Percentiles rank a stretch among this genome's conserved stretches.
Evolutionary conservation across 768 basidiomycete genomes (phyloP).

Genomic region (Tylopilus sp.): DNA sequence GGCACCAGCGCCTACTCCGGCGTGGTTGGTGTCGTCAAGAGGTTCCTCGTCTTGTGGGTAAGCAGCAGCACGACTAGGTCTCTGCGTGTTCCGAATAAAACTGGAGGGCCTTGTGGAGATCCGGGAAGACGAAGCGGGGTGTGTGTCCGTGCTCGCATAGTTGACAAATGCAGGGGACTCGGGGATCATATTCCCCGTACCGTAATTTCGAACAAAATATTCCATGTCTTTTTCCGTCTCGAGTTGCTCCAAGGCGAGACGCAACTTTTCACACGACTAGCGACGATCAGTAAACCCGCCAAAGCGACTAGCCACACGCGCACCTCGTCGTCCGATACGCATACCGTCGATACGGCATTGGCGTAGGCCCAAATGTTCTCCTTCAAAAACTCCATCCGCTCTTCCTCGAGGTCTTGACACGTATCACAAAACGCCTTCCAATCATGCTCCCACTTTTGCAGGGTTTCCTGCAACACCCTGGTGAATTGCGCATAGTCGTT

Average conservation of each 20-base stretch:
- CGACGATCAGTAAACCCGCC: not conserved
- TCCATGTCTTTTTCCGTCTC: slow-evolving; percentile 88
- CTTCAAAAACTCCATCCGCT: slow-evolving; percentile 91
- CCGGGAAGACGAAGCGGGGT: slow-evolving; percentile 37
- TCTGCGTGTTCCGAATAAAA: slow-evolving; percentile 45
- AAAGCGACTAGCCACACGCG: slow-evolving; percentile 22
- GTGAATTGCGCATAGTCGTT: slow-evolving; percentile 90
- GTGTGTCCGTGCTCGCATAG: slow-evolving; percentile 65
- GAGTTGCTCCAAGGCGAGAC: slow-evolving; percentile 83
- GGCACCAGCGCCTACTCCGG: slow-evolving; percentile 74
- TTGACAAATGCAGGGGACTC: slow-evolving; percentile 87
- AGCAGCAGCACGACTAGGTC: slow-evolving; percentile 24
- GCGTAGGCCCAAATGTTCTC: slow-evolving; percentile 96
- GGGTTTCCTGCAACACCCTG: slow-evolving; percentile 72
- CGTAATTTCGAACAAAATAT: slow-evolving; percentile 83
- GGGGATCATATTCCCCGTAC: slow-evolving; percentile 84
- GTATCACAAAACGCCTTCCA: slow-evolving; percentile 96
- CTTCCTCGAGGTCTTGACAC: slow-evolving; percentile 94
- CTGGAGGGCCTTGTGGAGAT: slow-evolving; percentile 47
- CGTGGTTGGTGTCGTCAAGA: slow-evolving; percentile 46
- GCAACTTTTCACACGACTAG: slow-evolving; percentile 88
- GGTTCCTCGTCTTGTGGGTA: slow-evolving; percentile 44
- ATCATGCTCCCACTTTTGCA: slow-evolving; percentile 83
- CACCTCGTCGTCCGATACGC: slow-evolving; percentile 94
- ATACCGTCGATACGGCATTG: slow-evolving; percentile 93